Base-by-base conservation (phyloP, 768 basidiomycete genomes). In the Agaricus subrufescens region DNA sequence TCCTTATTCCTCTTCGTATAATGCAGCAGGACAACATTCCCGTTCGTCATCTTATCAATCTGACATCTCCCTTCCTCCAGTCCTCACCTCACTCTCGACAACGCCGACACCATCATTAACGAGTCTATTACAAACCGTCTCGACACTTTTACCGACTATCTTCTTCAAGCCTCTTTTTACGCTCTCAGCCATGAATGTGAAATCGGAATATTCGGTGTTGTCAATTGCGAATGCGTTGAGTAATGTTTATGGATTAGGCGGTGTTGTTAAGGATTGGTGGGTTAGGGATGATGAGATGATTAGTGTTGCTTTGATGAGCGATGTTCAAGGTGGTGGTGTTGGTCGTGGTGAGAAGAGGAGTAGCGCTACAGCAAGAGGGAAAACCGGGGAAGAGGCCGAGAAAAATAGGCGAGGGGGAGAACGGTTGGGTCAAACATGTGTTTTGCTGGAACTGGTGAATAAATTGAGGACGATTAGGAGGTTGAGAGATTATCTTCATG, bases 141-240 rank as follows among this genome's bases (percentile, higher is more conserved):
- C 86, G 1, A 70, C 75, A 45, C 60, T 67, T 14, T 77, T 80
- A 55, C 88, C 87, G 0, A 83, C 78, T 50, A 58, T 84, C 0
- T 89, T 91, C 68, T 90, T 82, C 72, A 87, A 84, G 64, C 85
- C 86, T 0, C 68, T 91, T 7, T 88, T 91, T 62, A 69, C 76
- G 0, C 88, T 86, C 58, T 86, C 89, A 0, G 81, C 82, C 2
- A 34, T 34, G 34, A 11, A 34, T 34, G 11, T 34, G 34, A 34
- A 34, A 34, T 34, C 34, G 34, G 34, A 34, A 27, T 10, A 7
- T 29, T n/a, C 27, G 11, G 12, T 19, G 15, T 29, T 48, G n/a
- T 11, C 11, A 29, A 15, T 48, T n/a, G 73, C 81, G 10, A 81
- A 79, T 52, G 80, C 88, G 58, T 75, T 89, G 0, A 77, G 80